A percentile compares a stretch with the other conserved stretches of the same genome.
These are phyloP conservation scores for Ilyonectria sp. DNA, from an alignment of 2,329 filamentous ascomycete genomes.

Conservation along the genomic window DNA sequence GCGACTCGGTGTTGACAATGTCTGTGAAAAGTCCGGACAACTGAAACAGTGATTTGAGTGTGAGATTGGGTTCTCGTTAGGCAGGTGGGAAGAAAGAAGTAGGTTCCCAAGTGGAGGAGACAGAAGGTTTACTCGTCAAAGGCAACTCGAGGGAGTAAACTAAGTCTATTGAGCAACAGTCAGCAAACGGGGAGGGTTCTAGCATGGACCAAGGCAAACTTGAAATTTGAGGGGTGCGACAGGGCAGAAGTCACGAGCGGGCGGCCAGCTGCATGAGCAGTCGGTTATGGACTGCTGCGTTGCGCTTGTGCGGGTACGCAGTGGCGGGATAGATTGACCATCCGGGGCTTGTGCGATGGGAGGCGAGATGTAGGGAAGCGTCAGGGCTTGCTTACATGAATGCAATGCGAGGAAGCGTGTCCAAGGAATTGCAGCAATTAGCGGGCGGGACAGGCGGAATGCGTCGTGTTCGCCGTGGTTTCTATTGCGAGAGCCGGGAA, in stretches of 20 bases:
- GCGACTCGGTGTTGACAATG: background rate
- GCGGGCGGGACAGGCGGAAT: slow-evolving; percentile 15
- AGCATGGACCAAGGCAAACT: slow-evolving; percentile 23
- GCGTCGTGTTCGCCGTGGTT: slow-evolving; percentile 24
- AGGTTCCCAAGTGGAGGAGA: background rate
- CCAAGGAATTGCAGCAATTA: slow-evolving; percentile 27
- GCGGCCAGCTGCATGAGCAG: slow-evolving; percentile 47
- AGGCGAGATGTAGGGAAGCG: slow-evolving; percentile 30
- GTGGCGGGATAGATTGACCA: slow-evolving; percentile 20
- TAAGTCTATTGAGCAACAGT: slow-evolving; percentile 27
- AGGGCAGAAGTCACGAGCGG: slow-evolving; percentile 39
- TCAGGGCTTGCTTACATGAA: slow-evolving; percentile 45
- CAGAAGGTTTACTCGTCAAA: slow-evolving; percentile 10
- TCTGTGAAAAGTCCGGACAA: background rate
- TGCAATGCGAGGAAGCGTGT: slow-evolving; percentile 33
- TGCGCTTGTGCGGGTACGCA: slow-evolving; percentile 37
- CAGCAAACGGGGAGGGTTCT: slow-evolving; percentile 29
- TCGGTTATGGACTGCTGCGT: slow-evolving; percentile 41
- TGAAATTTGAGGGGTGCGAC: slow-evolving; percentile 32
- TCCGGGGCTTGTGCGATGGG: slow-evolving; percentile 22
- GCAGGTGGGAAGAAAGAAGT: background rate
- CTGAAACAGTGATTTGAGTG: background rate
- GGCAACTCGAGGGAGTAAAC: slow-evolving; percentile 12
- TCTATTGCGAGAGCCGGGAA: slow-evolving; percentile 18
- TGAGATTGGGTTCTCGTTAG: background rate